Evolutionary conservation across 148 eudicot genomes (phyloP), one percentile per base, ranked within the genome.

Genomic region (Camellia lanceoleosa): DNA sequence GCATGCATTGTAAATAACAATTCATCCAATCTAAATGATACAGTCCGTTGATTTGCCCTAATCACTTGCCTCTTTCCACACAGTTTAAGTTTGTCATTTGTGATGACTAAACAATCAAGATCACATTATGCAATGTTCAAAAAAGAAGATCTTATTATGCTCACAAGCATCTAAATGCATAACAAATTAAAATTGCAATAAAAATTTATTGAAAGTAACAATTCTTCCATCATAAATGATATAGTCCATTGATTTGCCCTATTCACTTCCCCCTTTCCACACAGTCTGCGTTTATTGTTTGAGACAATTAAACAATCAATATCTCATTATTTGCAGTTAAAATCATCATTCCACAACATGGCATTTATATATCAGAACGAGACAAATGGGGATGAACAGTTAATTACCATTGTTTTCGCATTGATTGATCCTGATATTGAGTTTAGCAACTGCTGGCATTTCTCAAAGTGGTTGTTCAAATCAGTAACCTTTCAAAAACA

Each of bases 391-490:
- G 5, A 62, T 19, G 54, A n/a, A 23, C 59, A 52, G 64, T 51
- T 64, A 82, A 73, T 66, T 67, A 92, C 98, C 97, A 89, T 80
- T 18, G 92, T 78, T 89, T 90, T 93, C n/a, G 92, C 74, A 82
- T 87, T 85, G 49, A 95, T 89, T 4, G 90, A 87, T 20, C 91
- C 92, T 23, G 93, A 83, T 74, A 94, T 91, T 23, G 97, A 87
- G 83, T 90, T 92, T 83, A 95, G 82, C 63, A 95, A 87, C 87
- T 95, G 92, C 84, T 95, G 98, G 83, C 98, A 95, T 85, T 91
- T 95, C 85, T 95, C 98, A 85, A 95, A 95, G 46, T 92, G 95
- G 69, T 72, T 77, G 79, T 82, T 91, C 82, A 95, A 78, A 82
- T 92, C 98, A 84, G 83, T 82, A 52, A 95, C 92, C 98, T 94